Evolutionary conservation across 345 rosid species (phyloP), one percentile per base, ranked within the genome.

Genomic region (Aegle marmelos): DNA sequence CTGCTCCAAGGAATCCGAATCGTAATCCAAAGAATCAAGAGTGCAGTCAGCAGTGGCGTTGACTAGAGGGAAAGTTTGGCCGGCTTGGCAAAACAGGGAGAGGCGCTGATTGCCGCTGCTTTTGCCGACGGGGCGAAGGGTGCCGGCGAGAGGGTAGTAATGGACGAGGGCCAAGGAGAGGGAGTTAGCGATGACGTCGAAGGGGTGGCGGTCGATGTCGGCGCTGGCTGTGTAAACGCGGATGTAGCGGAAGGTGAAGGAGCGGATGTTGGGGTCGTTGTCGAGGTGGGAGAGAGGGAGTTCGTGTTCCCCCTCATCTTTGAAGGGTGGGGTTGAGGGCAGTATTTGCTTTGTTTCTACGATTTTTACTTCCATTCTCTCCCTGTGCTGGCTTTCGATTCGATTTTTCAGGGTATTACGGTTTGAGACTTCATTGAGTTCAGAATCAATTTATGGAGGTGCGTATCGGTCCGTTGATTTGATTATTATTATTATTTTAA

Each of bases 241-340:
- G 73, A 94, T 85, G 79, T 90, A 94, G 63, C 98, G 98, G 89
- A 92, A 90, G 65, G 87, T 87, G 82, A 88, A 80, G 21, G 57
- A 53, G 64, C 90, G 70, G 83, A 90, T 87, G 86, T 89, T 92
- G 68, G 80, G 88, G 76, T 91, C 97, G 48, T 87, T 81, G 73
- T 92, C 98, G 22, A 94, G 90, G 82, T 82, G 88, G 74, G 97
- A 91, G 76, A 94, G 94, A 22, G 87, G 78, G 61, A 89, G 91
- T 21, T 79, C 77, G 75, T 89, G 95, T 68, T 87, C 76, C 74
- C 88, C 94, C 60, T 87, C 85, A 58, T 81, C 78, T 56, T 79
- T 31, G 83, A 87, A 84, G 36, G 94, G 93, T 27, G 73, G 75
- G 7, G 83, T 34, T 0, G 92, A 78, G 58, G 96, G 97, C 25